Percentiles rank a stretch among this genome's conserved stretches.
Conservation (phyloP, 805 yeast species). For the Ogataea minuta region DNA sequence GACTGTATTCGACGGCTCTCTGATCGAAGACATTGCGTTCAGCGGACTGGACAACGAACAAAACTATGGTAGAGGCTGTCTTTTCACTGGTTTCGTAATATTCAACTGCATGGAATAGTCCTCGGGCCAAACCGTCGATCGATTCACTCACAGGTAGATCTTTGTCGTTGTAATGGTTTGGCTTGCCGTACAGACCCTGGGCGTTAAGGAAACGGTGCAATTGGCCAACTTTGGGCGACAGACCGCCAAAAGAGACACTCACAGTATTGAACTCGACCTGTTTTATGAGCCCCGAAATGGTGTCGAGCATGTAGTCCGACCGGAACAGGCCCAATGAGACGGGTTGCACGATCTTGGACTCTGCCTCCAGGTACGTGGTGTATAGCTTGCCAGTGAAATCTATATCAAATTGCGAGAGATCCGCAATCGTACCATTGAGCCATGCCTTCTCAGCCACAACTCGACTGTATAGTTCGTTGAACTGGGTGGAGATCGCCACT, state of each 20-base stretch:
- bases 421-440: conserved; percentile 55
- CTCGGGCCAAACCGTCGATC: conserved; percentile 56
- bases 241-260: conserved; percentile 92
- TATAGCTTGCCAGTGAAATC: conserved; percentile 83
- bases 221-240: conserved; percentile 75
- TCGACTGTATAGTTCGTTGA: conserved; percentile 71
- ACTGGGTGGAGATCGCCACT: conserved; percentile 57
- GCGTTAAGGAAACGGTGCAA: conserved; percentile 67
- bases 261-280: conserved; percentile 97
- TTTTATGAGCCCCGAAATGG: conserved; percentile 56
- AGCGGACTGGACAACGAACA: conserved; percentile 77
- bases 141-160: conserved; percentile 68
- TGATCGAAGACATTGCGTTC: conserved; percentile 94
- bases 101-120: conserved; percentile 63
- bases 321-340: conserved; percentile 82
- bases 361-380: conserved; percentile 53
- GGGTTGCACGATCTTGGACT: conserved; percentile 55
- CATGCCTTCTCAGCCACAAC: conserved; percentile 61
- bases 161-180: conserved; percentile 44
- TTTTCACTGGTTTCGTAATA: conserved; percentile 44
- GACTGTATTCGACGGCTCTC: conserved; percentile 71
- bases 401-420: conserved; percentile 56
- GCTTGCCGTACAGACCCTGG: conserved; percentile 53
- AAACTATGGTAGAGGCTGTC: conserved; percentile 49
- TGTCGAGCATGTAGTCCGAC: conserved; percentile 80